Evolutionary conservation across 495 filamentous ascomycete species (phyloP), one percentile per base, ranked within the genome.

Genomic region (Pseudoneurospora amorphoporcata): DNA sequence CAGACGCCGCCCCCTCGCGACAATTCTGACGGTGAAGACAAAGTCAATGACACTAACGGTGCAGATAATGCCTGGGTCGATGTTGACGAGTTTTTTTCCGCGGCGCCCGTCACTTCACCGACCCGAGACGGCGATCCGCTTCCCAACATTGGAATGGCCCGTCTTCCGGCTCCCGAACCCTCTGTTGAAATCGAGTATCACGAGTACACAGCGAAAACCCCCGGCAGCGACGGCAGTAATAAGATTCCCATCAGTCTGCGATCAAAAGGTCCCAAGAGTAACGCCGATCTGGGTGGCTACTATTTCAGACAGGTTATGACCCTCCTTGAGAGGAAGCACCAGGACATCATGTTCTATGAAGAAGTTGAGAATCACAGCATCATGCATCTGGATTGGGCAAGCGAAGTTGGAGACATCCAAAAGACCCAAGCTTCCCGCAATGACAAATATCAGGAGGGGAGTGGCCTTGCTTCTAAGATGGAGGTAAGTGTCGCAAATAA

Each of bases 371-470:
- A 75, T 58, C 68, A 35, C 39, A 69, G 40, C 19, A 71, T 77
- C 70, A 47, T 74, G 39, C 74, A 77, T 47, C 61, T 77, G 29
- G 76, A 77, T 71, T 77, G 76, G 74, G 53, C 53, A 61, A 61
- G 53, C 12, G 5, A 61, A 16, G 53, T 32, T 61, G 5, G 23
- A 10, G 23, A 32, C 53, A 61, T 14, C 12, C 53, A 61, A 32
- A 23, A 61, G 23, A 61, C 23, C 12, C 10, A 61, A 16, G 53
- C 6, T 61, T 61, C 53, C 53, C 53, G 53, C 53, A 61, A 61
- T 6, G 12, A 61, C 23, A 61, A 32, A 8, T 65, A 23, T 0
- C 29, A 32, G 29, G 53, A 35, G 6, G 32, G 53, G 3, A 65
- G 10, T 37, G 53, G 32, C 14, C 23, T 65, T 16, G 14, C 53